A percentile compares a stretch with the other conserved stretches of the same genome.
Evolutionary conservation across 129 eudicot species (phyloP).

Genomic region (Tagetes patula): DNA sequence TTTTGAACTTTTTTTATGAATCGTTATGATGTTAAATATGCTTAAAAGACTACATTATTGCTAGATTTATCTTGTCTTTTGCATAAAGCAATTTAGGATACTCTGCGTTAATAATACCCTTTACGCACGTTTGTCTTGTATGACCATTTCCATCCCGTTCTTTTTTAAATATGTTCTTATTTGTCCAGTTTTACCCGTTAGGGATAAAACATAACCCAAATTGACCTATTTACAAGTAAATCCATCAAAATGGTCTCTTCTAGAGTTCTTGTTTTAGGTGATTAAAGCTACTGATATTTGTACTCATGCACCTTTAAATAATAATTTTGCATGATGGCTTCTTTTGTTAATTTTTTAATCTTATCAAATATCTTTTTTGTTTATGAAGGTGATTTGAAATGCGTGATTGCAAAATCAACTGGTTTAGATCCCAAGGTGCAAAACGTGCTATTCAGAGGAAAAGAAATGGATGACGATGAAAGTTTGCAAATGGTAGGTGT

Average conservation of each 20-base stretch:
- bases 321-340: constrained; percentile 1
- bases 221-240: background rate
- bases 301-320: background rate
- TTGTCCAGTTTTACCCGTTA: background rate
- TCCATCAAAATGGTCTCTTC: background rate
- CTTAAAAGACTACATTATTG: background rate
- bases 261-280: background rate
- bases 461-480: constrained; percentile 64
- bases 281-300: background rate
- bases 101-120: background rate
- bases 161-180: background rate
- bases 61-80: no score
- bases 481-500: constrained; percentile 59
- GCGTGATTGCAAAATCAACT: constrained; percentile 49
- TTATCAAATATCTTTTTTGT: constrained; percentile 17
- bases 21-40: background rate
- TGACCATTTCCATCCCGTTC: background rate
- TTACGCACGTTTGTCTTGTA: background rate
- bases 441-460: constrained; percentile 70
- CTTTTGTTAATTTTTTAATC: background rate
- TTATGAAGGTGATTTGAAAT: constrained; percentile 67
- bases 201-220: background rate
- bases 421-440: constrained; percentile 66
- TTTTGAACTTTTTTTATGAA: no score
- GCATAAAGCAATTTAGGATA: background rate